Base-by-base conservation (phyloP, 2,329 filamentous ascomycete genomes). In the Fusarium tuaranense region DNA sequence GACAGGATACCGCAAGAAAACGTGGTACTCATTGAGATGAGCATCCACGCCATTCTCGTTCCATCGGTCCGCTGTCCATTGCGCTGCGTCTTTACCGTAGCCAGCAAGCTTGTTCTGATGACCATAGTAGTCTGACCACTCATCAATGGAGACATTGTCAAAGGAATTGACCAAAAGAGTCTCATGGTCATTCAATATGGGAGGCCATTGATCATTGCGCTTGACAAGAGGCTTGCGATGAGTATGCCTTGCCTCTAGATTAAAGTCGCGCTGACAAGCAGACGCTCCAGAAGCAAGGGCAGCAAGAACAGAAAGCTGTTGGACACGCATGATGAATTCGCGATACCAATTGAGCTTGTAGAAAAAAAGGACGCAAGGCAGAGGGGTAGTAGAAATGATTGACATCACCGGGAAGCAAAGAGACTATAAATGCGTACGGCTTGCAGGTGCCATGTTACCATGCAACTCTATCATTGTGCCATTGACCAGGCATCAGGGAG, bases 1-100 rank as follows among this genome's bases (percentile, higher is more conserved):
- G 8, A 90, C 79, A 0, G 91, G 91, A 67, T 92, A 92, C 64
- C 89, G 90, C 51, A 92, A 81, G 71, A 90, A 92, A 12, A 90
- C 85, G 62, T 91, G 87, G 72, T 91, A 92, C 27, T 88, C 82
- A 1, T 85, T 76, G 1, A 84, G 78, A 14, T 80, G 76, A 4
- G 80, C 67, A 7, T 81, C 77, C 41, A 84, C 78, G 7, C 83
- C 82, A n/a, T 79, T 80, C 51, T 83, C 79, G 6, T 61, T 73
- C 82, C 82, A 84, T n/a, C 77, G 77, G 30, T 84, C 82, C 1
- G 79, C 76, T 1, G 83, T 84, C 83, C 83, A 84, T 60, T 84
- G 76, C 1, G 83, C 83, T 5, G 82, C 82, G 32, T 81, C 80
- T 53, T 77, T 80, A n/a, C 83, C 82, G 2, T 78, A 71, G 18